Evolutionary conservation across 768 basidiomycete genomes (phyloP), one percentile per base, ranked within the genome.

Genomic region (Pleurotus eryngii): DNA sequence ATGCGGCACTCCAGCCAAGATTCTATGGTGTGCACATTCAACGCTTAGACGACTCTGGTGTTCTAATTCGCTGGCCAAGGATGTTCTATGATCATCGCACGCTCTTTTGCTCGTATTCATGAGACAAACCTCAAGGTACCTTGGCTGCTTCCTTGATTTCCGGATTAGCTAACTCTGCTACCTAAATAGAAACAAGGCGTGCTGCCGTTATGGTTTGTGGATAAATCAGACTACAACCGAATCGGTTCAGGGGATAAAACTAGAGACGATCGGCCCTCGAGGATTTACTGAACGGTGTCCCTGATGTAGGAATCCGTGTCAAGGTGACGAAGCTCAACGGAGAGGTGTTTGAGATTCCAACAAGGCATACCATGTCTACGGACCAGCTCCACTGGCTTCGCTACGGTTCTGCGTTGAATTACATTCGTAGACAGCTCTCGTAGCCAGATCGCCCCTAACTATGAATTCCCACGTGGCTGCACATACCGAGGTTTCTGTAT

Each of bases 21-120:
- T 97, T 95, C 75, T 95, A 92, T 62, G 92, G 90, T 87, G 64
- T 45, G 72, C 63, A 18, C 42, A 2, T 15, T 54, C 8, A 18
- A 22, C 18, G 3, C 7, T 11, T 3, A 54, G 5, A 26, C 24
- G 24, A 26, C 5, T 53, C 17, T 46, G 56, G 20, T 43, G 56
- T 17, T 1, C 48, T 51, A 14, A 39, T 27, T 11, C 38, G 24
- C 37, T n/a, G 17, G 37, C 39, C 26, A 46, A 89, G 92, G 96
- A 15, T 94, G 93, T 65, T 83, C 81, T 4, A 76, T 94, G 77
- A 95, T 98, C 63, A 70, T 97, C 57, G 94, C 94, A 0, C 80
- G 94, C 18, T 98, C 95, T 1, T 98, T 99, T 66, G 97, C 97
- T 62, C 89, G 97, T 50, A 99, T 99, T 50, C 97, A 99, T 68